phyloP scores from a whole-genome alignment of 192 early-diverging fungal species.

The Coemansia sp. region DNA sequence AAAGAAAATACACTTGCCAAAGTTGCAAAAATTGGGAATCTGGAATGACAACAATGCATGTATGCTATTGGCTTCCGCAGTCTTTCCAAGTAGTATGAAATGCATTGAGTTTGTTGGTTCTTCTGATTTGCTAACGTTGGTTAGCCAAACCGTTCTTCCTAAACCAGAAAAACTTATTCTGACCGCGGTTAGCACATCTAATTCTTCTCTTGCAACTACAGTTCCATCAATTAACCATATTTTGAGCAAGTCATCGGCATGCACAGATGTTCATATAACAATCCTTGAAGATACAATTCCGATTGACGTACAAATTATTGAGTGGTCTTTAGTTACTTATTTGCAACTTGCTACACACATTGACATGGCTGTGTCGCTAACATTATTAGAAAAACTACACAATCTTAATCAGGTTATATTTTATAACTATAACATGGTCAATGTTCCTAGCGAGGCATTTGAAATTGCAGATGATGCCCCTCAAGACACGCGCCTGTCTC shows the following conservation, averaged over 20 bases:
- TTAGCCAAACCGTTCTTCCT: conserved; percentile 5
- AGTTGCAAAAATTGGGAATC: neutral
- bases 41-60: conserved; percentile 1
- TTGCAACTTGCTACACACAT: conserved; percentile 6
- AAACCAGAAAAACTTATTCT: neutral
- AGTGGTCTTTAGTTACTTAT: conserved; percentile 2
- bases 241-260: neutral
- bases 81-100: conserved; percentile 7
- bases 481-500: neutral
- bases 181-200: neutral
- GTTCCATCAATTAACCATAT: conserved; percentile 9
- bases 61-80: neutral
- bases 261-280: neutral
- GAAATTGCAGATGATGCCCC: neutral
- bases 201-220: neutral
- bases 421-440: conserved; percentile 7
- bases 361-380: neutral
- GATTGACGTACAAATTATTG: neutral
- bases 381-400: conserved; percentile 3
- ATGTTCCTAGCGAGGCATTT: conserved; percentile 4
- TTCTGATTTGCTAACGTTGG: neutral
- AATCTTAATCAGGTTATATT: neutral
- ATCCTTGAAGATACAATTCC: conserved; percentile 6
- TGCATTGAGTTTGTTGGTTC: conserved; percentile 8
- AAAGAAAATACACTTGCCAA: conserved; percentile 9